These are phyloP conservation scores for Amanita polypyramis DNA, from an alignment of 768 basidiomycete genomes.

Conservation along the genomic window DNA sequence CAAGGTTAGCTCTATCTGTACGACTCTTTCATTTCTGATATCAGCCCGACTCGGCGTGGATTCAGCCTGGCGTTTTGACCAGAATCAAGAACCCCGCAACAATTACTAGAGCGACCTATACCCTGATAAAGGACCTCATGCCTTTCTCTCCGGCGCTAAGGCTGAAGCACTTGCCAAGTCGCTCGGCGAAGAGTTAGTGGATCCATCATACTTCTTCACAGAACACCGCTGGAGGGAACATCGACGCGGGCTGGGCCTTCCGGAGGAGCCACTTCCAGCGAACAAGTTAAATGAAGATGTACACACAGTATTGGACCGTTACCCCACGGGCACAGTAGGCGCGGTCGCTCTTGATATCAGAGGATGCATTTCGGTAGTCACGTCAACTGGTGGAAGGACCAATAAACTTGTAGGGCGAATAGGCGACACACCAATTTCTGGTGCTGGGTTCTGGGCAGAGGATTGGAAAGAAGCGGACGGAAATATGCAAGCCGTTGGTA, in stretches of 20 bases:
- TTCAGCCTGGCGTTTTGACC: conserved; percentile 56
- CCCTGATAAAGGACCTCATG: conserved; percentile 51
- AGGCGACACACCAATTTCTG: conserved; percentile 78
- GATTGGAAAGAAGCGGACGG: conserved; percentile 46
- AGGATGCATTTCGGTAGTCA: conserved; percentile 63
- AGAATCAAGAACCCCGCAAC: conserved; percentile 64
- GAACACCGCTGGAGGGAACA: conserved; percentile 70
- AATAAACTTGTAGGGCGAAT: conserved; percentile 78
- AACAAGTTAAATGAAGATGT: conserved; percentile 12
- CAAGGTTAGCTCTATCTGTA: conserved; percentile 36
- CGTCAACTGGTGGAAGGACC: conserved; percentile 75
- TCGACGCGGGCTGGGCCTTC: conserved; percentile 59
- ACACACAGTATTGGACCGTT: conserved; percentile 37
- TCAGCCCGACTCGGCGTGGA: conserved; percentile 52
- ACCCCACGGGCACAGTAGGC: conserved; percentile 75
- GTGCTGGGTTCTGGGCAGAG: conserved; percentile 77
- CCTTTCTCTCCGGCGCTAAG: conserved; percentile 56
- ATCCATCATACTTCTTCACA: conserved; percentile 74
- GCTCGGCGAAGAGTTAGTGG: conserved; percentile 48
- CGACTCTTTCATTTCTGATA: conserved; percentile 20
- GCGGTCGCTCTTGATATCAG: conserved; percentile 70
- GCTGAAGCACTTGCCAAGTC: conserved; percentile 52
- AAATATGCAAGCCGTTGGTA: conserved; percentile 40
- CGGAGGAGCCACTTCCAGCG: conserved; percentile 48
- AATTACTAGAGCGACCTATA: conserved; percentile 56